Percentiles rank a stretch among this genome's conserved stretches.
phyloP scores from a whole-genome alignment of 2,329 filamentous ascomycete species.

The Aspergillus cejpii region DNA sequence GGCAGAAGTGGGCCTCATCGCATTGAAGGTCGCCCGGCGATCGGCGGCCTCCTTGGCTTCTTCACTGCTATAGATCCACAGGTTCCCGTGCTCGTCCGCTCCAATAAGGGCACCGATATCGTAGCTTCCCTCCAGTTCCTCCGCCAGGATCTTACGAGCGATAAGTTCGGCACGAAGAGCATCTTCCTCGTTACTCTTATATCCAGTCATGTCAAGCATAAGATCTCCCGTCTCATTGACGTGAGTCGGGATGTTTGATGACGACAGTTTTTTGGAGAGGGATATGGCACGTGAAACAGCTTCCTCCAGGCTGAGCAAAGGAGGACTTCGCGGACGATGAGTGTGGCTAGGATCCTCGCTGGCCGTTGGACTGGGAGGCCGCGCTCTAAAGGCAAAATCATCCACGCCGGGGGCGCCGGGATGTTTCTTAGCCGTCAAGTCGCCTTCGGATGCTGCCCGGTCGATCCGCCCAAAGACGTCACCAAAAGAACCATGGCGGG shows the following conservation, averaged over 20 bases:
- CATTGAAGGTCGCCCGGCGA: slow-evolving; percentile 51
- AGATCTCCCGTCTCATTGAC: slow-evolving; percentile 90
- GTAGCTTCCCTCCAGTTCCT: slow-evolving; percentile 90
- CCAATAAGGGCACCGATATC: slow-evolving; percentile 94
- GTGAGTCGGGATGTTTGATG: slow-evolving; percentile 84
- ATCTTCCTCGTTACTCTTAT: slow-evolving; percentile 90
- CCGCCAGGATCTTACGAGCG: slow-evolving; percentile 81
- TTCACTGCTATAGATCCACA: slow-evolving; percentile 99
- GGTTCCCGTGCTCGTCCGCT: slow-evolving; percentile 87
- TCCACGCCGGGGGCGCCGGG: slow-evolving; percentile 14
- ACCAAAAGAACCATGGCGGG: slow-evolving; percentile 26
- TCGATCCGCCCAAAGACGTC: slow-evolving; percentile 39
- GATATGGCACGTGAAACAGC: slow-evolving; percentile 76
- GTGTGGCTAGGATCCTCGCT: slow-evolving; percentile 15
- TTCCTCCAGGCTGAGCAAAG: slow-evolving; percentile 63
- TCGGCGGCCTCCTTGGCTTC: slow-evolving; percentile 87
- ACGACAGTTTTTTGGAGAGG: slow-evolving; percentile 78
- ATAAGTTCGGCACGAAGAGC: slow-evolving; percentile 87
- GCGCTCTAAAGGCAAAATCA: slow-evolving; percentile 8
- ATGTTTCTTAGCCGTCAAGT: slow-evolving; percentile 42
- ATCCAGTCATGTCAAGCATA: slow-evolving; percentile 97
- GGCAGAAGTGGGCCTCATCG: slow-evolving; percentile 45
- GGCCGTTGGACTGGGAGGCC: slow-evolving; percentile 4
- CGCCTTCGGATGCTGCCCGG: slow-evolving; percentile 50
- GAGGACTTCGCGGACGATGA: slow-evolving; percentile 65